Percentiles rank a stretch among this genome's conserved stretches.
These are phyloP conservation scores for Acer campestre DNA, from an alignment of 345 rosid genomes.

Conservation along the genomic window DNA sequence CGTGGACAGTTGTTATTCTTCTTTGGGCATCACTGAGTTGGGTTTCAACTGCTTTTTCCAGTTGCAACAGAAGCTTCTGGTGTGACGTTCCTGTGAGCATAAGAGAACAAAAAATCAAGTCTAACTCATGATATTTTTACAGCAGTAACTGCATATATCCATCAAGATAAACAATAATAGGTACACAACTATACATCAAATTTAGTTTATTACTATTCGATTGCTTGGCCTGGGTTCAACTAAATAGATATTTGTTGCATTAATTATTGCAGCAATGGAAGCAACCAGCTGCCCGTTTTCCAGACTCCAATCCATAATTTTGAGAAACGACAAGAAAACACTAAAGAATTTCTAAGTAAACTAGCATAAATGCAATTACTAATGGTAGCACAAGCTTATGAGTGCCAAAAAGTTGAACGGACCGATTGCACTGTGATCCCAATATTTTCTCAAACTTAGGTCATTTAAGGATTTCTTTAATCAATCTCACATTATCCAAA, in stretches of 20 bases:
- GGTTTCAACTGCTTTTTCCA: constrained; percentile 62
- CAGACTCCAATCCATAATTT: constrained; percentile 2
- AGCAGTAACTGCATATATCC: constrained; percentile 16
- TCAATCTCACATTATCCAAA: too few species aligned
- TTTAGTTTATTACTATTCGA: background rate
- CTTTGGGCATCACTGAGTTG: constrained; percentile 64
- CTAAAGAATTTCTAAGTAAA: background rate
- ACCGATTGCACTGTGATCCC: background rate
- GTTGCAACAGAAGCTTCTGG: constrained; percentile 64
- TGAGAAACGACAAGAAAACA: background rate
- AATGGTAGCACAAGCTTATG: background rate
- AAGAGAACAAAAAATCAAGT: constrained; percentile 11
- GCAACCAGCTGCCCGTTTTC: background rate
- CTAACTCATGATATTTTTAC: constrained; percentile 10
- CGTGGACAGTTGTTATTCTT: constrained; percentile 56
- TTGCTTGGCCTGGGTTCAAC: constrained; percentile 8
- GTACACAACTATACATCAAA: background rate
- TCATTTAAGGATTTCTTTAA: background rate
- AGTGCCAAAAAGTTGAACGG: background rate
- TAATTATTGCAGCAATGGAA: constrained; percentile 2
- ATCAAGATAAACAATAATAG: background rate
- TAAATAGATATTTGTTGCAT: constrained; percentile 4
- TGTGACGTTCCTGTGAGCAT: constrained; percentile 63
- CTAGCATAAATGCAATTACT: background rate
- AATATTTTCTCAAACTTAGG: background rate